Evolutionary conservation across 495 filamentous ascomycete genomes (phyloP), one percentile per base, ranked within the genome.

Genomic region (Trichoderma orchidacearum): DNA sequence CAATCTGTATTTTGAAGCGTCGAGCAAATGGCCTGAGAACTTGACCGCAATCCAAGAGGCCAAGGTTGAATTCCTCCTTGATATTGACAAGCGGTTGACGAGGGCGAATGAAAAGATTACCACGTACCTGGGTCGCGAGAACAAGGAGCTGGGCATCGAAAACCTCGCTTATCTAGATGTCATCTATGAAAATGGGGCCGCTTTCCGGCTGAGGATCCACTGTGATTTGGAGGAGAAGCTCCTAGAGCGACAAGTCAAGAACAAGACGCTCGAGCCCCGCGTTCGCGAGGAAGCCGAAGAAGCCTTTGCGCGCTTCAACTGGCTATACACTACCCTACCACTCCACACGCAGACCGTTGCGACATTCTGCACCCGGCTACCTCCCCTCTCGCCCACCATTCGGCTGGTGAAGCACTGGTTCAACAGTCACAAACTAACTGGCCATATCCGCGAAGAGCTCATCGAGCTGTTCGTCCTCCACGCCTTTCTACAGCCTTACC

Each of bases 341-440:
- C 80, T 89, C 13, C 83, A 95, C 62, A 90, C 85, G 7, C 88
- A 93, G 64, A 82, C 83, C 18, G 76, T 98, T 21, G 75, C 83
- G 52, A 86, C 83, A 12, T 78, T 89, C 45, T 89, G 83, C 64
- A 95, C 87, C 5, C 81, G 89, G 25, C 86, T 89, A 60, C 87
- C 90, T 1, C 72, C 87, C 5, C 69, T 98, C 34, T 93, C 90
- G 15, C 81, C 87, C 1, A 87, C 89, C 3, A 86, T 96, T 55
- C 86, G 92, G n/a, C 76, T 96, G 5, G 72, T 88, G 32, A 97
- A 97, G 69, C 75, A 81, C 60, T 98, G 93, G 93, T 93, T 96
- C 64, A 80, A 80, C 60, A 77, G 78, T 1, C 93, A 98, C 61
- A 82, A 93, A 38, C 81, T 98, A 21, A 76, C 79, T 0, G 75